phyloP scores from a whole-genome alignment of 352 stramenopile species.

The Aphanomyces cochlioides region DNA sequence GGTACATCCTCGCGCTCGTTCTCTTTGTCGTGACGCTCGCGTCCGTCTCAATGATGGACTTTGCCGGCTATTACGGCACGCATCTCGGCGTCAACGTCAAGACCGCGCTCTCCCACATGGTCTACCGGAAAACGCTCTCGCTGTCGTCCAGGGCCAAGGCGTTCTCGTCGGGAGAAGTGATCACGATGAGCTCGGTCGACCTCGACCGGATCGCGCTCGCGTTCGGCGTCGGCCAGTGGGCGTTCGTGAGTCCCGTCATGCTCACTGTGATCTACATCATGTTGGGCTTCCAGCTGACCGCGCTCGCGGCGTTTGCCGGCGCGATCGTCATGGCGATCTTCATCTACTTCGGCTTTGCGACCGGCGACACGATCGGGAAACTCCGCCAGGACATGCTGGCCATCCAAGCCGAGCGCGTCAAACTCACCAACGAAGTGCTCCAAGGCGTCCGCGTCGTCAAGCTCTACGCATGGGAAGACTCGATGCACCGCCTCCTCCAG shows the following conservation, averaged over 20 bases:
- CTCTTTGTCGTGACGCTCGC: slow-evolving; percentile 39
- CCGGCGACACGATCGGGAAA: slow-evolving; percentile 28
- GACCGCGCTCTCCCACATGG: slow-evolving; percentile 52
- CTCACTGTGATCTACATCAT: slow-evolving; percentile 42
- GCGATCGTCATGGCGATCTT: slow-evolving; percentile 36
- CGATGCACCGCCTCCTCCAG: slow-evolving; percentile 37
- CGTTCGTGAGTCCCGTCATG: slow-evolving; percentile 39
- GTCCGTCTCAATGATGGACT: slow-evolving; percentile 44
- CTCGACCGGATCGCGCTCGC: slow-evolving; percentile 44
- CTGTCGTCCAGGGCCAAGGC: slow-evolving; percentile 46
- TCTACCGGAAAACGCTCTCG: slow-evolving; percentile 51
- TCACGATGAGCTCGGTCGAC: slow-evolving; percentile 44
- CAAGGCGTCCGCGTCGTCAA: slow-evolving; percentile 87
- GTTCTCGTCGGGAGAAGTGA: slow-evolving; percentile 43
- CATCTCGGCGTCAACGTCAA: slow-evolving; percentile 46
- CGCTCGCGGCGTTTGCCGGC: slow-evolving; percentile 30
- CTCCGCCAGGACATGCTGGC: slow-evolving; percentile 40
- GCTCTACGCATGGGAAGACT: slow-evolving; percentile 81
- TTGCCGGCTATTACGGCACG: slow-evolving; percentile 44
- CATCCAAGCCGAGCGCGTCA: slow-evolving; percentile 68
- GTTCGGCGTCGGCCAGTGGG: slow-evolving; percentile 46
- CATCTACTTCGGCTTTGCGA: slow-evolving; percentile 35
- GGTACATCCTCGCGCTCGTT: slow-evolving; percentile 44
- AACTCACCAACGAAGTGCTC: slow-evolving; percentile 44
- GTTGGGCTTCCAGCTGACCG: slow-evolving; percentile 39